Evolutionary conservation across 441 rosid genomes (phyloP), one percentile per base, ranked within the genome.

Genomic region (Croton laevigatus): DNA sequence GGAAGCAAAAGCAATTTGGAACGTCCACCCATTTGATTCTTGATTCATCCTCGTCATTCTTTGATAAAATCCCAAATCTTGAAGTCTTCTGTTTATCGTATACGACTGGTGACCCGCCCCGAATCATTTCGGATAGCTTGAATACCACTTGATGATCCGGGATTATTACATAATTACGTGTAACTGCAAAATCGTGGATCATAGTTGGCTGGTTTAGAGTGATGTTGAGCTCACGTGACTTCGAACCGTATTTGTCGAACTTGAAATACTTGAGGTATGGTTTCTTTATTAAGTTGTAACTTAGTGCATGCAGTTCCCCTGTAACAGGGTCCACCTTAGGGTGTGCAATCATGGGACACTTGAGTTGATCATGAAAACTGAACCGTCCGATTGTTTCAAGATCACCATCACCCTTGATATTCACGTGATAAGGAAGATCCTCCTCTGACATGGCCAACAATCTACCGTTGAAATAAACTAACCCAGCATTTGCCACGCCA

Each of bases 401-500:
- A 58, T 86, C 91, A 16, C 89, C 89, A 3, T 77, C 74, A 1
- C 72, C 70, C 12, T 75, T 66, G 76, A 89, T 79, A 57, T 75
- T 78, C 44, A 89, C 85, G 11, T 88, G 87, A 66, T 91, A 89
- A 12, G 93, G 97, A 13, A 87, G 84, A 78, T 89, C 97, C 67
- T 86, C 95, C 44, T 91, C 95, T 9, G 89, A 88, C 95, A 91
- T 83, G 72, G 95, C 97, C 46, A 91, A 74, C 44, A 91, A 74
- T 45, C 86, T 72, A 7, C 89, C 95, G 72, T 86, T 85, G 54
- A 87, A 91, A 77, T 78, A 85, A 40, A 86, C 81, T 14, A 89
- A 76, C 5, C 89, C 93, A 0, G 90, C 93, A 81, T 91, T 91
- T 1, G 97, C 97, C 34, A 83, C 90, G 9, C 93, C 94, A 12